Base-by-base conservation (phyloP, 2,329 filamentous ascomycete species). In the Leptoxyphium fumago region DNA sequence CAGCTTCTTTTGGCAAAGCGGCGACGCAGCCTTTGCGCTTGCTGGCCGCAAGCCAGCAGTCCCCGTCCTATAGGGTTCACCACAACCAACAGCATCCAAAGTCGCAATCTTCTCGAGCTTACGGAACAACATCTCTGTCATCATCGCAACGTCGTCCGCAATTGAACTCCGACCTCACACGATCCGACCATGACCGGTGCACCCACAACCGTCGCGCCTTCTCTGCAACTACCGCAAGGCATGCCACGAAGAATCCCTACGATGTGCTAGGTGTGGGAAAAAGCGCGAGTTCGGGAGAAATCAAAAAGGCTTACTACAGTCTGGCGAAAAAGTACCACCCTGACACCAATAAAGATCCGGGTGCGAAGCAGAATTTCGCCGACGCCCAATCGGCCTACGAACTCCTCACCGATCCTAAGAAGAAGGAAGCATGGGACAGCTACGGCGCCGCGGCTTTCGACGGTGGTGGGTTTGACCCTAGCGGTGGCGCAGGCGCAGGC, bases 221-320 rank as follows among this genome's bases (percentile, higher is more conserved):
- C 61, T 79, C 80, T 60, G 75, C 77, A 18, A 81, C 80, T 39
- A 58, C 64, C 39, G 64, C 63, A 39, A 55, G 62, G 5, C 59
- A 69, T 17, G 71, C 71, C 5, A 65, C 77, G 26, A 65, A 84
- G 61, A 84, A 98, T 57, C 91, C 91, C 1, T 98, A 98, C 64
- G 76, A 78, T 51, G 75, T 84, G 3, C 78, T 98, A 26, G 91
- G 91, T 11, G 85, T 98, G 28, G 71, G 71, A 56, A 94, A 89
- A 62, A 74, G 66, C 49, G 85, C 91, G n/a, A 80, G 84, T 1
- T 69, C 86, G 2, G 71, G 78, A 47, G 89, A 96, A 30, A 96
- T 98, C 62, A 98, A 98, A 63, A 96, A 95, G 64, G 88, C 91
- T 2, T 98, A 98, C 70, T 98, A 98, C 61, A 85, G 88, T 42